These are phyloP conservation scores for Podospora didyma DNA, from an alignment of 495 filamentous ascomycete genomes.

Conservation along the genomic window DNA sequence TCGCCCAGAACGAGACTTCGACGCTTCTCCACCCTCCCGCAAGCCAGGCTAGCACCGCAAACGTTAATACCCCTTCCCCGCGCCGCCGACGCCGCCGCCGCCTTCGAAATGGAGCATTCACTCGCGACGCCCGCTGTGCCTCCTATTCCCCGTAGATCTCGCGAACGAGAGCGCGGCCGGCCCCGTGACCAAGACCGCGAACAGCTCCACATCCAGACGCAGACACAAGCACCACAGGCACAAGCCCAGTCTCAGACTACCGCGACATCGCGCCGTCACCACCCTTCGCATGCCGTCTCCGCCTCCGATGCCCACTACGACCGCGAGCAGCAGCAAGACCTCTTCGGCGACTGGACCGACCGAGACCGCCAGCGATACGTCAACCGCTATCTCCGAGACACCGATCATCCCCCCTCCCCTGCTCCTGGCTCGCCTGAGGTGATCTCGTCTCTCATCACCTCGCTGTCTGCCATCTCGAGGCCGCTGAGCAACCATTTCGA, in stretches of 20 bases:
- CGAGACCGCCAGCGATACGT: conserved; percentile 25
- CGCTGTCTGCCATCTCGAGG: conserved; percentile 78
- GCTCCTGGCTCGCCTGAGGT: conserved; percentile 82
- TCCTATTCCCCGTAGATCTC: conserved; percentile 28
- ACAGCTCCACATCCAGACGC: not conserved
- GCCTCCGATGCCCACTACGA: conserved; percentile 14
- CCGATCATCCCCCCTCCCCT: conserved; percentile 12
- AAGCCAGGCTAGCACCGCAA: conserved; percentile 18
- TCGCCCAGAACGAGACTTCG: conserved; percentile 6
- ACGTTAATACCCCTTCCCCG: conserved; percentile 14
- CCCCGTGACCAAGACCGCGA: conserved; percentile 14
- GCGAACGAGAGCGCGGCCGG: conserved; percentile 26
- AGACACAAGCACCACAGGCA: too few species aligned
- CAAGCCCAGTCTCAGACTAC: not conserved
- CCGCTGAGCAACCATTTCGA: conserved; percentile 74
- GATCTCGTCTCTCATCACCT: conserved; percentile 90
- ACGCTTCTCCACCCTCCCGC: not conserved
- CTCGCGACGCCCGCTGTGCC: conserved; percentile 17
- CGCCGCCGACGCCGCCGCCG: conserved; percentile 16
- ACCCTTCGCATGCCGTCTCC: conserved; percentile 12
- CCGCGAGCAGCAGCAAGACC: conserved; percentile 13
- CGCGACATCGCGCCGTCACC: conserved; percentile 8
- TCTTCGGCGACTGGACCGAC: conserved; percentile 27
- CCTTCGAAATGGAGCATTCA: conserved; percentile 25
- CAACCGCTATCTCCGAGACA: conserved; percentile 22